A percentile compares a stretch with the other conserved stretches of the same genome.
Conservation (phyloP, 1,284 basidiomycete genomes). For the Rhodotorula sp. region DNA sequence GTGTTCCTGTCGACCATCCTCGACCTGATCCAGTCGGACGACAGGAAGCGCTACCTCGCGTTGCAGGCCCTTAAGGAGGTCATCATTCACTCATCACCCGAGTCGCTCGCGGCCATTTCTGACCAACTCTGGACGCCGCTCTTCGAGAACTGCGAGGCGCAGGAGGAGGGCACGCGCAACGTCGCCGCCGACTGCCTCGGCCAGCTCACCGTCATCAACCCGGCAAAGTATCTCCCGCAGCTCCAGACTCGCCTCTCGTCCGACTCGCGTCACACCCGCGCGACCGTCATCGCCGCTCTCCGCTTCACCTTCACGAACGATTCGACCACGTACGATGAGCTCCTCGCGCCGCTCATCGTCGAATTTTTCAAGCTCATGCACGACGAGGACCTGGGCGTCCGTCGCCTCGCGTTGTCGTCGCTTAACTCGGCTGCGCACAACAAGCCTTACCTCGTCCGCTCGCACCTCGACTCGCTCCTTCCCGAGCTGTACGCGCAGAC, state of each 20-base stretch:
- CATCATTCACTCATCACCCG: constrained; percentile 81
- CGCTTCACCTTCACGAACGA: constrained; percentile 93
- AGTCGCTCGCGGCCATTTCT: constrained; percentile 77
- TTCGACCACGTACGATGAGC: constrained; percentile 77
- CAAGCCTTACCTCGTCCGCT: constrained; percentile 85
- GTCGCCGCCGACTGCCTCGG: constrained; percentile 96
- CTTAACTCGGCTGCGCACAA: constrained; percentile 92
- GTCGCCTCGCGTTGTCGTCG: constrained; percentile 78
- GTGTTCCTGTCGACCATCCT: constrained; percentile 83
- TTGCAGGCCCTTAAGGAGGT: constrained; percentile 95
- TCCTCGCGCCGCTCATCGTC: constrained; percentile 77
- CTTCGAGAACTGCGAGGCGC: constrained; percentile 67
- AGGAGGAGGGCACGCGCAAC: constrained; percentile 85
- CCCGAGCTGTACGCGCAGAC: constrained; percentile 86
- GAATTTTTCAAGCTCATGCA: constrained; percentile 86
- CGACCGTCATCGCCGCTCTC: constrained; percentile 84
- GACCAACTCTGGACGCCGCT: constrained; percentile 86
- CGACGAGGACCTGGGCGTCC: constrained; percentile 79
- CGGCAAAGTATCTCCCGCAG: constrained; percentile 81
- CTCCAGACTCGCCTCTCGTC: constrained; percentile 72
- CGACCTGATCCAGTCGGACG: constrained; percentile 67
- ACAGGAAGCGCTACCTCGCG: constrained; percentile 75
- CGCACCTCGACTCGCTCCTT: constrained; percentile 73
- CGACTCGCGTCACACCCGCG: constrained; percentile 65
- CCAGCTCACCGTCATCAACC: constrained; percentile 86